Conservation (phyloP, 768 basidiomycete genomes). For the Mycena maculata region DNA sequence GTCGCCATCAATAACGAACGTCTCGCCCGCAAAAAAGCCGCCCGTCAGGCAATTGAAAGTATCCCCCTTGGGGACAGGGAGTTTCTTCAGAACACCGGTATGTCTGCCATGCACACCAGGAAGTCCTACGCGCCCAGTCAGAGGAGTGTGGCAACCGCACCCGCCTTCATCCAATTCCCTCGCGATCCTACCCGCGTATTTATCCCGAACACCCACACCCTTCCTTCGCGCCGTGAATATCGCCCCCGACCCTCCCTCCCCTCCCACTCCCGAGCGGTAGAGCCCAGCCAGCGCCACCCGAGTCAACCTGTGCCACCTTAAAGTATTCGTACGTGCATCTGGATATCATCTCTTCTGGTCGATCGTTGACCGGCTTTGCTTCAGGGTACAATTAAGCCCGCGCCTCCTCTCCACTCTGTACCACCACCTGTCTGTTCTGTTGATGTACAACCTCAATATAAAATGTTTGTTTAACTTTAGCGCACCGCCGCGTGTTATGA, state of each 20-base stretch:
- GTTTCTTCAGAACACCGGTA: background rate
- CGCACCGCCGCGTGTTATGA: background rate
- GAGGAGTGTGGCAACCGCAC: slow-evolving; percentile 13
- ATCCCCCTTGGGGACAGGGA: background rate
- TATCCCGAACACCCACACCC: background rate
- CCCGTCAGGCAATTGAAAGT: background rate
- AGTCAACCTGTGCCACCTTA: background rate
- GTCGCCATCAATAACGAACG: background rate
- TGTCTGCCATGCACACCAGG: slow-evolving; percentile 11
- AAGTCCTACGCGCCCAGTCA: background rate
- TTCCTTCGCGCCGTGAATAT: background rate
- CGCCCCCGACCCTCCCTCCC: background rate
- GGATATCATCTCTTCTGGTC: background rate
- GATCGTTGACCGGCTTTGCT: background rate
- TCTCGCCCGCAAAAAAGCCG: background rate
- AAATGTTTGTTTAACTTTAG: background rate
- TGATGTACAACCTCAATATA: background rate
- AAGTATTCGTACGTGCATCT: background rate
- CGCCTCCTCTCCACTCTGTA: background rate
- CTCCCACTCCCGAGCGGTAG: background rate
- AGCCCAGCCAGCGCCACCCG: background rate
- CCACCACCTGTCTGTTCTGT: background rate
- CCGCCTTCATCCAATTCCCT: slow-evolving; percentile 4
- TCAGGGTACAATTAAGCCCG: background rate
- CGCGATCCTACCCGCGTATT: background rate